A percentile compares a stretch with the other conserved stretches of the same genome.
These are phyloP conservation scores for Pleurozium schreberi DNA, from an alignment of 225 moss, liverwort and hornwort species.

Conservation along the genomic window DNA sequence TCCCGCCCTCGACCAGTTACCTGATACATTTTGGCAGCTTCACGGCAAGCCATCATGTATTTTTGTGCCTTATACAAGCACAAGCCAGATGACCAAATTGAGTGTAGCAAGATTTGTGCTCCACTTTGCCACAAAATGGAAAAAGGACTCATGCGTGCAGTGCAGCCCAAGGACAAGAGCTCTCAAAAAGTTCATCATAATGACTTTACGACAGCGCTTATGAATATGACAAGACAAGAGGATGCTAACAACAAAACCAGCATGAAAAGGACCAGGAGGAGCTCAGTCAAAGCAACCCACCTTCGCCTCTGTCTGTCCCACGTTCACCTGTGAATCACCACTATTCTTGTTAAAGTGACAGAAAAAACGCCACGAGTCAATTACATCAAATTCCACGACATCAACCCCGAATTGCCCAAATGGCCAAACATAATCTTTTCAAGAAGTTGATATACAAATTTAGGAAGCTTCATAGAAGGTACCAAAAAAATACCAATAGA, in stretches of 20 bases:
- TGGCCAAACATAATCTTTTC: neutral
- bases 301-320: conserved; percentile 92
- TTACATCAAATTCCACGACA: neutral
- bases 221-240: neutral
- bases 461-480: neutral
- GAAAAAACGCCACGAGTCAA: neutral
- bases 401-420: neutral
- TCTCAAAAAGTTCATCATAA: neutral
- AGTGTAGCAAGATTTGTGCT: neutral
- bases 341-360: neutral
- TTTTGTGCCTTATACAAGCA: neutral
- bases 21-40: neutral
- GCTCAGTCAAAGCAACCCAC: conserved; percentile 32
- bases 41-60: neutral
- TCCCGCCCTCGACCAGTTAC: neutral
- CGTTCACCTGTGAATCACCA: conserved; percentile 73
- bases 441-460: neutral
- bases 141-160: neutral
- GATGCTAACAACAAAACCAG: conserved; percentile 10
- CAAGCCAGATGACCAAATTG: neutral
- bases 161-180: neutral
- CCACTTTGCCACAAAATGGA: neutral
- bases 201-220: neutral
- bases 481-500: neutral
- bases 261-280: conserved; percentile 4